These are phyloP conservation scores for Boletus speciosus DNA, from an alignment of 768 basidiomycete species.

Conservation along the genomic window DNA sequence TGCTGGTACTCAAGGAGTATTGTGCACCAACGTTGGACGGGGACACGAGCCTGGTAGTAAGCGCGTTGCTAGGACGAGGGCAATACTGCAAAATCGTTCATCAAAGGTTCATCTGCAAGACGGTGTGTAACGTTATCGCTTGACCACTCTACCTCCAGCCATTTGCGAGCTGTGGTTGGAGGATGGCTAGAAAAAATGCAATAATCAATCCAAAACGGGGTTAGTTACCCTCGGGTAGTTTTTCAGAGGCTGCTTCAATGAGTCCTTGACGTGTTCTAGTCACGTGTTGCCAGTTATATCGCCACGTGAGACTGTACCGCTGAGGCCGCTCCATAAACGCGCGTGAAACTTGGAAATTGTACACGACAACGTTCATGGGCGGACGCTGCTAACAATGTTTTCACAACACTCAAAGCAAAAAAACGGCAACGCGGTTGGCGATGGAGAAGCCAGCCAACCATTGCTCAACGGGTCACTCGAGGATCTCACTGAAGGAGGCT, in stretches of 20 bases:
- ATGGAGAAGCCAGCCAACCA: constrained; percentile 52
- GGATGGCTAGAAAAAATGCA: no score
- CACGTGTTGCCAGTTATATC: constrained; percentile 20
- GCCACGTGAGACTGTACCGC: constrained; percentile 5
- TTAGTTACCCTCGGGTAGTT: no score
- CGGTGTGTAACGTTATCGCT: no score
- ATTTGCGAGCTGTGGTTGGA: no score
- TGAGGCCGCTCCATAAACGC: neutral
- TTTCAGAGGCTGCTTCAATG: neutral
- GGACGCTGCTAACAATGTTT: constrained; percentile 23
- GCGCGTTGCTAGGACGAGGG: neutral
- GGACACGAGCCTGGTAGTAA: constrained; percentile 1
- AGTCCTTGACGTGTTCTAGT: constrained; percentile 2
- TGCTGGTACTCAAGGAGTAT: constrained; percentile 58
- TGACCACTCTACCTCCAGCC: no score
- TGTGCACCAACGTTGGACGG: constrained; percentile 40
- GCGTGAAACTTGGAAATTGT: neutral
- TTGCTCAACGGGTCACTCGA: constrained; percentile 50
- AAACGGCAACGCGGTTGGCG: constrained; percentile 21
- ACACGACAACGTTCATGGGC: constrained; percentile 18
- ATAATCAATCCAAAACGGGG: no score
- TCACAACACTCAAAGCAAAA: constrained; percentile 29
- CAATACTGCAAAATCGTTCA: neutral
- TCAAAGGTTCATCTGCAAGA: no score
- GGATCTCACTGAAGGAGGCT: constrained; percentile 32